These are phyloP conservation scores for Anisogramma anomala DNA, from an alignment of 2,329 filamentous ascomycete species.

Conservation along the genomic window DNA sequence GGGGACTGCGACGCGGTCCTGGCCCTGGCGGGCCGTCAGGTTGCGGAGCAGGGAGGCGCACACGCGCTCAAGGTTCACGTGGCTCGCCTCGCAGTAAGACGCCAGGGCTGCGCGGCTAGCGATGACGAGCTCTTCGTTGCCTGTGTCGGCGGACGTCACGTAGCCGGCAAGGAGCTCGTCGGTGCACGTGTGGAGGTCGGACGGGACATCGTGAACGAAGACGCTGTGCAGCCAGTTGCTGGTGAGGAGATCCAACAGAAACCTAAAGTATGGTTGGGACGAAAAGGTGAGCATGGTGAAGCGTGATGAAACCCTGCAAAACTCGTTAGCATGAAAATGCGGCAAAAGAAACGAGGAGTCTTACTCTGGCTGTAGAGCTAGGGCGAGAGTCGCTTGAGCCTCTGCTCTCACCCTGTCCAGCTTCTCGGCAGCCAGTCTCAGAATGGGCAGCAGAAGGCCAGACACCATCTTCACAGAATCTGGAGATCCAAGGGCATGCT, in stretches of 20 bases:
- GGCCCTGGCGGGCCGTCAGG: constrained; percentile 38
- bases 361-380: constrained; percentile 15
- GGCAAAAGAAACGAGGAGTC: neutral
- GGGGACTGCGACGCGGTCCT: constrained; percentile 64
- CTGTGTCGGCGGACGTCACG: constrained; percentile 64
- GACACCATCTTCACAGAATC: neutral
- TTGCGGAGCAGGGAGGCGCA: constrained; percentile 43
- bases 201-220: constrained; percentile 25
- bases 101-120: constrained; percentile 55
- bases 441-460: constrained; percentile 35
- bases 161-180: constrained; percentile 51
- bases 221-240: constrained; percentile 25
- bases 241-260: constrained; percentile 37
- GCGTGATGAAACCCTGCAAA: constrained; percentile 23
- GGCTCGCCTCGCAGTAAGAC: constrained; percentile 35
- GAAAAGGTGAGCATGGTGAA: constrained; percentile 39
- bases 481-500: neutral
- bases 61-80: constrained; percentile 30
- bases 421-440: constrained; percentile 75
- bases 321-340: neutral
- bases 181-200: constrained; percentile 30
- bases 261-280: constrained; percentile 47
- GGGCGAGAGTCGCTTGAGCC: constrained; percentile 43
- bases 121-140: constrained; percentile 63
- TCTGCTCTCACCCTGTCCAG: constrained; percentile 71